Conservation (phyloP, 2,329 filamentous ascomycete species). For the Tolypocladium tundrense region DNA sequence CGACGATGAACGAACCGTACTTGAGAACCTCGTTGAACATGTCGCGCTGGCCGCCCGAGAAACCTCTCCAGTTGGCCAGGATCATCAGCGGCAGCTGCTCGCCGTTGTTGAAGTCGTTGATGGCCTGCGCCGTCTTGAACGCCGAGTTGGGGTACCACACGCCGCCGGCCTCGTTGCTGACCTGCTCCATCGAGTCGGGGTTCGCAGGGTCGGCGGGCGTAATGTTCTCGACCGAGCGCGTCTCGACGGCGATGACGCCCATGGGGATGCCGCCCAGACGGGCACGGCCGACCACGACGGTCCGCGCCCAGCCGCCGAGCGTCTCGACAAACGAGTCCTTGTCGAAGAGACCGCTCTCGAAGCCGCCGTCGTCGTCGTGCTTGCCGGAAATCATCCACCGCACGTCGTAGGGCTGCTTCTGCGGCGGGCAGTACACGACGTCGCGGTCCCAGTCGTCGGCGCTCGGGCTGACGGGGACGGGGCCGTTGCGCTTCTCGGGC, state of each 20-base stretch:
- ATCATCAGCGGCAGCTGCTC: constrained; percentile 99
- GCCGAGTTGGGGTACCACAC: constrained; percentile 99
- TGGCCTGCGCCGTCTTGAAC: constrained; percentile 98
- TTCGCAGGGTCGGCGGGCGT: constrained; percentile 95
- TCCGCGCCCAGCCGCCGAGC: constrained; percentile 93
- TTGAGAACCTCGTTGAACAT: constrained; percentile 99
- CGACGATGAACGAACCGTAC: constrained; percentile 98
- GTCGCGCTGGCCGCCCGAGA: constrained; percentile 97
- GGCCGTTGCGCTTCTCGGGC: constrained; percentile 86
- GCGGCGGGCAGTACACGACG: constrained; percentile 68
- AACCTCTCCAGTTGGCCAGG: constrained; percentile 98
- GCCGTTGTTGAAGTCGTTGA: constrained; percentile 98
- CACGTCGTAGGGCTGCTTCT: constrained; percentile 84
- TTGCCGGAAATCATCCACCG: constrained; percentile 86
- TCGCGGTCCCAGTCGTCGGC: constrained; percentile 89
- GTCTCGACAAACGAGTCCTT: constrained; percentile 94
- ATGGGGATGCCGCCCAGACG: constrained; percentile 94
- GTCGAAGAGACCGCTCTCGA: constrained; percentile 88
- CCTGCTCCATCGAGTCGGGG: constrained; percentile 94
- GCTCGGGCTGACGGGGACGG: constrained; percentile 83
- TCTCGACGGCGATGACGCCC: constrained; percentile 96
- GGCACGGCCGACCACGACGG: constrained; percentile 92
- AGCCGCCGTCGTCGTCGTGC: constrained; percentile 59
- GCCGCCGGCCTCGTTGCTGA: constrained; percentile 89
- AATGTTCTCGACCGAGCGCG: constrained; percentile 90